Base-by-base conservation (phyloP, 345 rosid species). In the Eucalyptus polyanthemos region DNA sequence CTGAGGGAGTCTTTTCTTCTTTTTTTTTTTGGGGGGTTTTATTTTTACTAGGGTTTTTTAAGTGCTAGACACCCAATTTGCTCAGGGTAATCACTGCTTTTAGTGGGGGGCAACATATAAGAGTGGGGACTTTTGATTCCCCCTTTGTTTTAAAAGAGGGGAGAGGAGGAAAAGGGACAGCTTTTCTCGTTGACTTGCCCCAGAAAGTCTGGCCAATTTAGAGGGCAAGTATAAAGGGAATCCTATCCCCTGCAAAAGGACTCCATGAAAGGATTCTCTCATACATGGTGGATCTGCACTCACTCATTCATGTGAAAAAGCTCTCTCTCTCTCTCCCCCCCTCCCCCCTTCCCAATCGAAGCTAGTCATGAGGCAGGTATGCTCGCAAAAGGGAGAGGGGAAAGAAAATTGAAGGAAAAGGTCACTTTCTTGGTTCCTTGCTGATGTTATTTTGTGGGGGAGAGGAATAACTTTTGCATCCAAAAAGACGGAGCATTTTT, bases 101-200 rank as follows among this genome's bases (percentile, higher is more conserved):
- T 81, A 93, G 94, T 93, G 95, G 93, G 94, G 90, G 72, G 91
- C 94, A 93, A 93, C 91, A 91, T 90, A 86, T 87, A 53, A 86
- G 50, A 22, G 76, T 47, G 67, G 89, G 65, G 83, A 60, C 80
- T 90, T 85, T 90, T 76, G 47, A 76, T 76, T 76, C 76, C 56
- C 87, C 89, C 54, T 56, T 67, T 85, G 44, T 49, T 67, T 6
- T 56, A 56, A 89, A 56, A 50, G 24, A 25, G 25, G 58, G 86
- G 44, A 47, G 47, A 42, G 87, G 60, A 58, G 27, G 17, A 86
- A 69, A 90, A 89, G 91, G 22, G 58, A 29, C 91, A 93, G 92
- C 96, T 95, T 95, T 94, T 76, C 81, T 94, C 45, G 96, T 95
- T 95, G 96, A 94, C 96, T 94, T 94, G 91, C 93, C 92, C 94